phyloP scores from a whole-genome alignment of 805 yeast genomes.

The Candida argentea region DNA sequence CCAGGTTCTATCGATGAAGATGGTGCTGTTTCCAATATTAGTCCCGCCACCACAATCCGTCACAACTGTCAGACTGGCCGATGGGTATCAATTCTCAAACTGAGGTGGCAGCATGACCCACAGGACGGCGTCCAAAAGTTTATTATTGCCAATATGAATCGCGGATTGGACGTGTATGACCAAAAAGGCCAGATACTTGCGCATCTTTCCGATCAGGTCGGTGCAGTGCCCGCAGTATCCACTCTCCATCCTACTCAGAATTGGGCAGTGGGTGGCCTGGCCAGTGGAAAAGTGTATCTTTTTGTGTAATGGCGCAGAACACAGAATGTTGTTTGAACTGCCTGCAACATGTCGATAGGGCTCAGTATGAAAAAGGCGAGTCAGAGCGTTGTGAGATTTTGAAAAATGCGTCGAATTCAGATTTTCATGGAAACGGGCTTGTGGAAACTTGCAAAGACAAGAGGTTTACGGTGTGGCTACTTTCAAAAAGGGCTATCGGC shows the following conservation, averaged over 20 bases:
- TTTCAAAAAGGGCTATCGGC: too few relatives aligned
- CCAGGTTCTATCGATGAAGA: conserved; percentile 9
- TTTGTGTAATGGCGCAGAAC: conserved; percentile 23
- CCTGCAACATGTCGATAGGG: conserved; percentile 1
- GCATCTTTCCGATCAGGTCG: conserved; percentile 56
- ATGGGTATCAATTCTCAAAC: conserved; percentile 89
- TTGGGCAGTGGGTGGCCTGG: conserved; percentile 91
- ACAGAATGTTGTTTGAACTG: conserved; percentile 5
- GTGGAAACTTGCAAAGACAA: too few relatives aligned
- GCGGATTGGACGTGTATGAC: conserved; percentile 74
- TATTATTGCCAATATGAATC: conserved; percentile 87
- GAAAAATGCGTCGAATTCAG: too few relatives aligned
- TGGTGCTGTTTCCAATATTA: conserved; percentile 28
- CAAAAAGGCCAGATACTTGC: conserved; percentile 71
- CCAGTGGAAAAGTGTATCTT: conserved; percentile 80
- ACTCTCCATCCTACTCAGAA: conserved; percentile 76
- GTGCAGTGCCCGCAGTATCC: conserved; percentile 90
- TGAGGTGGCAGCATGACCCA: conserved; percentile 76
- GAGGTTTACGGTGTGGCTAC: too few relatives aligned
- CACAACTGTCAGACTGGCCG: conserved; percentile 97
- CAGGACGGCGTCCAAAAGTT: conserved; percentile 68
- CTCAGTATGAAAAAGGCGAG: too few relatives aligned
- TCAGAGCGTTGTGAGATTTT: too few relatives aligned
- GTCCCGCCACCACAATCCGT: conserved; percentile 54
- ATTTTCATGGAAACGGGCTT: too few relatives aligned